A percentile compares a stretch with the other conserved stretches of the same genome.
phyloP scores from a whole-genome alignment of 2,329 filamentous ascomycete genomes.

The Colletotrichum sp. region DNA sequence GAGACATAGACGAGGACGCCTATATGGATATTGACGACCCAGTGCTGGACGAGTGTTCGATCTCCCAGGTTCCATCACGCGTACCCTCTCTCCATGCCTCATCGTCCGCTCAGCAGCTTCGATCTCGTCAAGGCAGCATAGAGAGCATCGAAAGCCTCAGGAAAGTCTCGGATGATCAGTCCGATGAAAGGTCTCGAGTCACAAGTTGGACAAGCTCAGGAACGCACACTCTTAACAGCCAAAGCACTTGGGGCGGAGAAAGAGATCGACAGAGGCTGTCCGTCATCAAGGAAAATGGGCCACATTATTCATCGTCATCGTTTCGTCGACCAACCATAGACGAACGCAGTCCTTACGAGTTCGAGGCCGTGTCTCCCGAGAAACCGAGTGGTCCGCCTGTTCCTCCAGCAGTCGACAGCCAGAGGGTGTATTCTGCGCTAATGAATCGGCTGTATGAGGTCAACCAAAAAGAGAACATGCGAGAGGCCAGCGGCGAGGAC shows the following conservation, averaged over 20 bases:
- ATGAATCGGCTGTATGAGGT: constrained; percentile 58
- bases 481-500: not conserved
- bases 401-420: constrained; percentile 51
- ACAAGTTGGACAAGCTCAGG: constrained; percentile 76
- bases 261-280: constrained; percentile 64
- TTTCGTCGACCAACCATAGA: constrained; percentile 28
- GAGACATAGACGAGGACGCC: constrained; percentile 25
- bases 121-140: constrained; percentile 60
- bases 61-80: constrained; percentile 54
- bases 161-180: constrained; percentile 50
- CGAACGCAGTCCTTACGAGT: constrained; percentile 24
- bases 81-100: constrained; percentile 56
- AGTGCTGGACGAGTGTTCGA: constrained; percentile 43
- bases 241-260: constrained; percentile 38
- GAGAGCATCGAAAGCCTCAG: constrained; percentile 50
- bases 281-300: constrained; percentile 64
- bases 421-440: constrained; percentile 68
- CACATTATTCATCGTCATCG: constrained; percentile 45
- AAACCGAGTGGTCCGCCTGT: constrained; percentile 1
- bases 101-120: constrained; percentile 49
- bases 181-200: constrained; percentile 64
- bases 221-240: constrained; percentile 56
- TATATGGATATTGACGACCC: constrained; percentile 37
- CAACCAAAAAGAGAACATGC: constrained; percentile 19
- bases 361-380: not conserved